Conservation (phyloP, 441 rosid species). For the Mallotus repandus region DNA sequence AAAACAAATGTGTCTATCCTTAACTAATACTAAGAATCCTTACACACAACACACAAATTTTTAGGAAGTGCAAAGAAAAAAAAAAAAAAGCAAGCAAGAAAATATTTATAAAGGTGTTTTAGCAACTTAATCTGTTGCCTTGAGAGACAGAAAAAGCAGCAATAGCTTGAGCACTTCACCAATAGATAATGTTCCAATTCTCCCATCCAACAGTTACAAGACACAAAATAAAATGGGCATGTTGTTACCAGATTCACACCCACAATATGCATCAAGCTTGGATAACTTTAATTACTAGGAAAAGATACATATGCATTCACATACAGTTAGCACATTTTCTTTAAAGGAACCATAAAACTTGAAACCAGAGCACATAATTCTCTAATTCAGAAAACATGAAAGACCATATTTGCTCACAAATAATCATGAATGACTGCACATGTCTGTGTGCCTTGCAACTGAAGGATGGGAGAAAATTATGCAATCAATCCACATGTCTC, state of each 20-base stretch:
- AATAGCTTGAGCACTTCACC: not conserved
- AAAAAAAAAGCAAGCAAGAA: not conserved
- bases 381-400: not conserved
- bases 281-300: not conserved
- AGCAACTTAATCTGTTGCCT: not conserved
- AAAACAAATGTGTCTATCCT: conserved; percentile 27
- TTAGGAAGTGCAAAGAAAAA: not conserved
- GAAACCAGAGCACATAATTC: not conserved
- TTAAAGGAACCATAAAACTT: not conserved
- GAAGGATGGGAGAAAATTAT: not conserved
- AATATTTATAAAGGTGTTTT: not conserved
- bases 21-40: not conserved
- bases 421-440: not conserved
- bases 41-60: not conserved
- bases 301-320: not conserved
- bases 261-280: not conserved
- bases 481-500: not conserved
- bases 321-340: not conserved
- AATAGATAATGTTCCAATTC: not conserved
- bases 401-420: not conserved
- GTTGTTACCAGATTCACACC: not conserved
- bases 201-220: not conserved
- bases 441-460: too few relatives aligned
- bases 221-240: not conserved
- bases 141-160: conserved; percentile 3